Base-by-base conservation (phyloP, 1,284 basidiomycete genomes). In the Leccinum griseonigrum region DNA sequence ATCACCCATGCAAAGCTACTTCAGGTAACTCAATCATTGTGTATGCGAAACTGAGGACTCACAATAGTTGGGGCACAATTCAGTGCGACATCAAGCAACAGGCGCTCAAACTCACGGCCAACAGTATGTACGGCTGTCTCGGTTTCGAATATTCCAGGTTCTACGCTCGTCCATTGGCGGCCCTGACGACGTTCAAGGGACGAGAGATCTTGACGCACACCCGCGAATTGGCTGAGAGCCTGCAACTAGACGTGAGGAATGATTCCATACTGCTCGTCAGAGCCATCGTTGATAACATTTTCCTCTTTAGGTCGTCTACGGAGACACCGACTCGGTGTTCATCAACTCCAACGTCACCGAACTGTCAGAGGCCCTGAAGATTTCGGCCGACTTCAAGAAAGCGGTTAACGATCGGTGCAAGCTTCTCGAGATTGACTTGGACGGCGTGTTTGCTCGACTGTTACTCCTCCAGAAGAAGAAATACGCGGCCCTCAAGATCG, bases 111-210 rank as follows among this genome's bases (percentile, higher is more conserved):
- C 88, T 99, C 57, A 99, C 97, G 1, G 97, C 97, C 63, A 99
- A 99, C 81, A 97, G 94, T 81, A 99, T 99, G 97, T 99, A 99
- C 76, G 97, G 97, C 26, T 99, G 97, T 83, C 88, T 99, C 32
- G 97, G 97, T 58, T 99, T 98, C 74, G 94, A 97, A 72, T 93
- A 96, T 66, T 98, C 96, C 22, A 83, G 97, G 54, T 99, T 99
- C 81, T 98, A 96, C 68, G 97, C 97, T 16, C 86, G 94, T 40
- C 95, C 96, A 0, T 85, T 99, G 14, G 97, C 97, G 7, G 95
- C 97, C 51, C 84, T 99, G 59, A 98, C 96, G 28, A 99, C 97
- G 1, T 97, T 89, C 84, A 99, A 98, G 77, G 97, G 97, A 69
- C 90, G 97, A 77, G 96, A 99, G 78, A 98, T 98, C 70, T 76